phyloP scores from a whole-genome alignment of 2,329 filamentous ascomycete genomes.

The Niveomyces coronatus region DNA sequence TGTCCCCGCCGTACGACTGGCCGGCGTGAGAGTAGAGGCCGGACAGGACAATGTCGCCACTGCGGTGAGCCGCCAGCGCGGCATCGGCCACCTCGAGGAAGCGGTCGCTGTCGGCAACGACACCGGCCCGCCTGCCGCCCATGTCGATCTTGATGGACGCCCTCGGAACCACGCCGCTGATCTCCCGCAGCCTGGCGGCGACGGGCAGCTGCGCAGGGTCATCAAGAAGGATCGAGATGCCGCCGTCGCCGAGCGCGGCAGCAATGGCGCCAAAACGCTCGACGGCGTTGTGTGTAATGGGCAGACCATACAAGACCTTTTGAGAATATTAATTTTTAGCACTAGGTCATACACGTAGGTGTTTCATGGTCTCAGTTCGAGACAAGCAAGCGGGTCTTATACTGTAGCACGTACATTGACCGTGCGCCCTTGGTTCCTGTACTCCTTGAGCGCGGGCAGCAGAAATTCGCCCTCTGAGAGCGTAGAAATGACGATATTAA shows the following conservation, averaged over 20 bases:
- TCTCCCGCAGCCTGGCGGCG: conserved; percentile 31
- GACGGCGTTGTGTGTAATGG: conserved; percentile 50
- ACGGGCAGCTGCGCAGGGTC: conserved; percentile 48
- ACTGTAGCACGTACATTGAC: conserved; percentile 43
- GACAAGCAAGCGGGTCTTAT: no score
- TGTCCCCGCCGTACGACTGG: conserved; percentile 50
- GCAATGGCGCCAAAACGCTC: conserved; percentile 49
- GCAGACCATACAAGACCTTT: conserved; percentile 62
- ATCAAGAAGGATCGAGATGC: conserved; percentile 59
- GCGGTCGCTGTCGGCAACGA: conserved; percentile 37
- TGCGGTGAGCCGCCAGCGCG: conserved; percentile 17
- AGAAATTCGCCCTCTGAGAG: conserved; percentile 63
- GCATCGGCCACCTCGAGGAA: conserved; percentile 37
- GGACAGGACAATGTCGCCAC: conserved; percentile 32
- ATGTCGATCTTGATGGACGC: conserved; percentile 69
- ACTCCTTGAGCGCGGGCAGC: conserved; percentile 47
- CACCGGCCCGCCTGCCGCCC: conserved; percentile 60
- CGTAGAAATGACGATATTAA: conserved; percentile 63
- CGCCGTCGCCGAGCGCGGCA: conserved; percentile 40
- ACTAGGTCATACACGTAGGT: not conserved
- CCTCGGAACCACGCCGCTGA: conserved; percentile 36
- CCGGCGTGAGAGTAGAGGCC: conserved; percentile 69
- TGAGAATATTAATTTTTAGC: conserved; percentile 3
- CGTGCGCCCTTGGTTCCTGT: conserved; percentile 38
- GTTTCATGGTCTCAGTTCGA: not conserved